These are phyloP conservation scores for Beta macrorhiza DNA, from an alignment of 179 eudicot species.

Conservation along the genomic window DNA sequence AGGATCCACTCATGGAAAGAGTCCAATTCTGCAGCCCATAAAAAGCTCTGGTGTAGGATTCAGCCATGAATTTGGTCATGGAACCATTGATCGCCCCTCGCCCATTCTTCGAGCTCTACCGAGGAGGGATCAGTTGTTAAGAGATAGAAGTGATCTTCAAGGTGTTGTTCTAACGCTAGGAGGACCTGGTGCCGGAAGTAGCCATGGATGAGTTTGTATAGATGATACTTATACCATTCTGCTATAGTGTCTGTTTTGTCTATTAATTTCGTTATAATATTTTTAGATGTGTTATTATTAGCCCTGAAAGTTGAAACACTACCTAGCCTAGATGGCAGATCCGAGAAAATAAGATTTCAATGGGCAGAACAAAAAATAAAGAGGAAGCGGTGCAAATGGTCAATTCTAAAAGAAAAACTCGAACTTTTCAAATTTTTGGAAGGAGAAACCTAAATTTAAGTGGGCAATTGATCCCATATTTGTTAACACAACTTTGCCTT, in stretches of 20 bases:
- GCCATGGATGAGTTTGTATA: slow-evolving; percentile 23
- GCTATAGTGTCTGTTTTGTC: neutral
- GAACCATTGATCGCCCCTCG: slow-evolving; percentile 25
- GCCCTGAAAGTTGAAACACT: no score
- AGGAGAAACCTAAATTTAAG: no score
- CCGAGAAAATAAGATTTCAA: no score
- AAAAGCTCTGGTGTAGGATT: slow-evolving; percentile 22
- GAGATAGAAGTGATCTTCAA: slow-evolving; percentile 53
- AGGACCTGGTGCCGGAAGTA: slow-evolving; percentile 43
- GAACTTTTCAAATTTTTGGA: no score
- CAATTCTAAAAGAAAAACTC: no score
- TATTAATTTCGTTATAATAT: neutral
- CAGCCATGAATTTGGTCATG: slow-evolving; percentile 17
- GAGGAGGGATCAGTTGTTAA: slow-evolving; percentile 29
- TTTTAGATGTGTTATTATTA: neutral
- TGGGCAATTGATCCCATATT: no score
- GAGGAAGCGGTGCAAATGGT: no score
- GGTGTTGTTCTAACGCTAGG: slow-evolving; percentile 73
- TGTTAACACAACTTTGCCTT: no score
- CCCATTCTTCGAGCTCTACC: slow-evolving; percentile 26
- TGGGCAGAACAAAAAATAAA: no score
- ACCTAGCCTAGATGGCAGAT: neutral
- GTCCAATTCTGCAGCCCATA: slow-evolving; percentile 11
- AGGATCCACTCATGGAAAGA: slow-evolving; percentile 7
- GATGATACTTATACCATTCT: neutral